Conservation (phyloP, 2,329 filamentous ascomycete species). For the Colletotrichum eremochloae region DNA sequence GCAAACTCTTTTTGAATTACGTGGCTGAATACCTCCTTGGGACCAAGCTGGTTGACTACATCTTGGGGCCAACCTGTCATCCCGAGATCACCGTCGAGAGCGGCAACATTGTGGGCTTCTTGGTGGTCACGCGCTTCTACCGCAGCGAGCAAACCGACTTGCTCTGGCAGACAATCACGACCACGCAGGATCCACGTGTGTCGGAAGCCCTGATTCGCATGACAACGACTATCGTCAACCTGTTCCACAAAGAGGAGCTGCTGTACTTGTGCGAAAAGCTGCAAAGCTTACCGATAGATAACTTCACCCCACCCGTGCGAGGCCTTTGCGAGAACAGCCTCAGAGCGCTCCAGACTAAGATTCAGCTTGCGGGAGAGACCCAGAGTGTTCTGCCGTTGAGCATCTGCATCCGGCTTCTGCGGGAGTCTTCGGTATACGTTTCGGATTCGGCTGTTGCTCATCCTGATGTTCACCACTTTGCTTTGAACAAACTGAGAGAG, state of each 20-base stretch:
- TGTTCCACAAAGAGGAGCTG: slow-evolving; percentile 64
- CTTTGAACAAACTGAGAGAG: slow-evolving; percentile 70
- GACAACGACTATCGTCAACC: slow-evolving; percentile 61
- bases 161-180: slow-evolving; percentile 86
- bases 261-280: slow-evolving; percentile 81
- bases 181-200: slow-evolving; percentile 87
- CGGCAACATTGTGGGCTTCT: slow-evolving; percentile 87
- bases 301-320: slow-evolving; percentile 73
- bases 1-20: slow-evolving; percentile 69
- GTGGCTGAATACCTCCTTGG: slow-evolving; percentile 77
- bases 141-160: slow-evolving; percentile 78
- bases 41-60: slow-evolving; percentile 84
- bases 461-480: slow-evolving; percentile 74
- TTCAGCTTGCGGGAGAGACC: slow-evolving; percentile 51
- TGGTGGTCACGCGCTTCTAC: slow-evolving; percentile 84
- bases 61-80: slow-evolving; percentile 91
- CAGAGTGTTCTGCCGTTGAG: slow-evolving; percentile 60
- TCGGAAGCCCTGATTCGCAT: slow-evolving; percentile 83
- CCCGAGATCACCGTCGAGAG: slow-evolving; percentile 88
- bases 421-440: slow-evolving; percentile 74
- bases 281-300: slow-evolving; percentile 71
- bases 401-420: slow-evolving; percentile 75
- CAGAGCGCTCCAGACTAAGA: slow-evolving; percentile 61
- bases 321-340: slow-evolving; percentile 72
- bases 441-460: slow-evolving; percentile 68